phyloP scores from a whole-genome alignment of 768 basidiomycete genomes.

The Boletus subcaerulescens region DNA sequence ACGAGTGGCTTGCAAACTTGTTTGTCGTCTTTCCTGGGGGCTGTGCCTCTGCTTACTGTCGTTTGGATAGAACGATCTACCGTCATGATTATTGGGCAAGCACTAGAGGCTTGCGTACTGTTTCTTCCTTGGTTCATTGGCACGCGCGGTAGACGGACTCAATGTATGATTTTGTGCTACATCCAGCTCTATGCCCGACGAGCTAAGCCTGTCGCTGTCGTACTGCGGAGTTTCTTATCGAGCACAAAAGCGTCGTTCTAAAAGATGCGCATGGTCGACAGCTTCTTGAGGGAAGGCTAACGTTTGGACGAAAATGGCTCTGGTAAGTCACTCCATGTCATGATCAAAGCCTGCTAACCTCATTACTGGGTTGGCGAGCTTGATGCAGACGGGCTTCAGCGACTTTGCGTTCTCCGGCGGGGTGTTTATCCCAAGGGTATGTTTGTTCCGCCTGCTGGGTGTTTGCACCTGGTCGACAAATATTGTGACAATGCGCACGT shows the following conservation, averaged over 20 bases:
- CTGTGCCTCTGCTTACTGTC: not conserved
- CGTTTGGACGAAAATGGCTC: not conserved
- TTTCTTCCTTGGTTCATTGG: not conserved
- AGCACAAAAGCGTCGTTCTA: not conserved
- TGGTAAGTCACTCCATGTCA: not conserved
- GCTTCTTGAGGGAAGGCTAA: not conserved
- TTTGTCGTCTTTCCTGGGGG: not conserved
- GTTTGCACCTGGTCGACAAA: no score
- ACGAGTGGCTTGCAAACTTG: not conserved
- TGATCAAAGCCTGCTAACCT: not conserved
- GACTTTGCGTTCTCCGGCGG: not conserved
- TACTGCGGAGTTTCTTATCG: not conserved
- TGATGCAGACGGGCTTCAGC: not conserved
- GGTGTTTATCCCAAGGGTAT: not conserved
- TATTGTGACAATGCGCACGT: no score
- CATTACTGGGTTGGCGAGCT: not conserved
- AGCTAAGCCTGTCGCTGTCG: no score
- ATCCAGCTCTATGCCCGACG: not conserved
- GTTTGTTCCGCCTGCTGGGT: no score
- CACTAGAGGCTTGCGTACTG: not conserved
- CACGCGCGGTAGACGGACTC: not conserved
- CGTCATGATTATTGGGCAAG: not conserved
- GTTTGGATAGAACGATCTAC: not conserved
- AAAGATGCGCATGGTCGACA: not conserved
- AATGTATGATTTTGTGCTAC: not conserved